Evolutionary conservation across 192 early-diverging fungal species (phyloP).

Genomic region (Physocladia obscura): DNA sequence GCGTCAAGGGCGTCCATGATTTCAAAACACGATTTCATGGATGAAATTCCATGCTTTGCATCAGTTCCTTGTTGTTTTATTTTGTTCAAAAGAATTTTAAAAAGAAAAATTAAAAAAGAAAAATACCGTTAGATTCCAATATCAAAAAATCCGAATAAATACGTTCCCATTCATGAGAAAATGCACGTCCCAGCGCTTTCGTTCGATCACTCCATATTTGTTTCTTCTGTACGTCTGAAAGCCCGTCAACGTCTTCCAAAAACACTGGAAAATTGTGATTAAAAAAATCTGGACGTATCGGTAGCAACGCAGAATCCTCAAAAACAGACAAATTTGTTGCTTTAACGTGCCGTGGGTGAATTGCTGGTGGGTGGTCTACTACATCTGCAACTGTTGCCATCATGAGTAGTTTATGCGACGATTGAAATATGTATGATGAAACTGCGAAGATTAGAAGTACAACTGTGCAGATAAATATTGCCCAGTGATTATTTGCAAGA

Average conservation of each 20-base stretch:
- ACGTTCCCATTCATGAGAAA: constrained; percentile 78
- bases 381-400: no score
- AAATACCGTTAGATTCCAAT: constrained; percentile 37
- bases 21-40: constrained; percentile 50
- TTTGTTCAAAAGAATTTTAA: not conserved
- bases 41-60: constrained; percentile 1
- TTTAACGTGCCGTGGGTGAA: not conserved
- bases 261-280: not conserved
- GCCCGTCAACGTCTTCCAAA: not conserved
- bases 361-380: not conserved
- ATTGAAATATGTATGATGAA: no score
- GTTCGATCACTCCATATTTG: constrained; percentile 15
- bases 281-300: not conserved
- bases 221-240: not conserved
- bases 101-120: not conserved
- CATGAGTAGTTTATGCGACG: no score
- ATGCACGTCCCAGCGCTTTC: constrained; percentile 60
- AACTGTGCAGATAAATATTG: no score
- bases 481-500: no score
- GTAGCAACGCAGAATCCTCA: constrained; percentile 3
- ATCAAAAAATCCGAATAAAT: constrained; percentile 73
- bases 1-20: constrained; percentile 87
- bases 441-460: no score
- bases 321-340: not conserved
- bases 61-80: constrained; percentile 6